Conservation (phyloP, 1,139 yeast species). For the Pichia inconspicua region DNA sequence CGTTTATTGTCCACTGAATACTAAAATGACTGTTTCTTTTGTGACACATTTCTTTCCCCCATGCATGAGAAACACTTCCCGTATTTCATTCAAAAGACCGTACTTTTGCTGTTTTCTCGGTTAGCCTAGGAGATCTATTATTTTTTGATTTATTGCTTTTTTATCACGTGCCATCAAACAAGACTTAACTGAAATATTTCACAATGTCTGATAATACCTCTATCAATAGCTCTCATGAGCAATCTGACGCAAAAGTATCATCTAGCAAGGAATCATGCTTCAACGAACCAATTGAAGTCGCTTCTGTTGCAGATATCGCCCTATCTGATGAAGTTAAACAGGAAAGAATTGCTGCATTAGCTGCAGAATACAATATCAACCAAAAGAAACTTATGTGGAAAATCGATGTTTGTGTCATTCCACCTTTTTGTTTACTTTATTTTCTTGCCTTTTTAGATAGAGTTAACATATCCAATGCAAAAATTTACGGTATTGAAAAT, state of each 20-base stretch:
- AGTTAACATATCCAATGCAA: conserved; percentile 71
- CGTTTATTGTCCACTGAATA: too few species aligned
- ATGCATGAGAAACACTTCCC: background rate
- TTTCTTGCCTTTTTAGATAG: conserved; percentile 65
- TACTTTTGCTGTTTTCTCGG: background rate
- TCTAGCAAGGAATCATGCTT: background rate
- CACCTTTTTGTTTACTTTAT: conserved; percentile 62
- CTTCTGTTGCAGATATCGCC: background rate
- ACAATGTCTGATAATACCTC: background rate
- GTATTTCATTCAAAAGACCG: background rate
- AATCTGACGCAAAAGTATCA: background rate
- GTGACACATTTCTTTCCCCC: background rate
- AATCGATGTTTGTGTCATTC: conserved; percentile 57
- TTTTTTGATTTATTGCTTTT: background rate
- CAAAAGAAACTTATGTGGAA: conserved; percentile 51
- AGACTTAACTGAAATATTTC: background rate
- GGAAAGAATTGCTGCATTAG: conserved; percentile 32
- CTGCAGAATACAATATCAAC: conserved; percentile 35
- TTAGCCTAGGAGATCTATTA: background rate
- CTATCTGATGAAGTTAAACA: conserved; percentile 19
- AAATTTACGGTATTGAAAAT: conserved; percentile 52
- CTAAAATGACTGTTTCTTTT: background rate
- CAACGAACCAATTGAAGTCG: background rate
- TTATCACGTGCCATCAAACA: too few species aligned
- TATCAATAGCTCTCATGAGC: background rate